Evolutionary conservation across 352 stramenopile species (phyloP), one percentile per base, ranked within the genome.

Genomic region (Globisporangium rhizosaccharum): DNA sequence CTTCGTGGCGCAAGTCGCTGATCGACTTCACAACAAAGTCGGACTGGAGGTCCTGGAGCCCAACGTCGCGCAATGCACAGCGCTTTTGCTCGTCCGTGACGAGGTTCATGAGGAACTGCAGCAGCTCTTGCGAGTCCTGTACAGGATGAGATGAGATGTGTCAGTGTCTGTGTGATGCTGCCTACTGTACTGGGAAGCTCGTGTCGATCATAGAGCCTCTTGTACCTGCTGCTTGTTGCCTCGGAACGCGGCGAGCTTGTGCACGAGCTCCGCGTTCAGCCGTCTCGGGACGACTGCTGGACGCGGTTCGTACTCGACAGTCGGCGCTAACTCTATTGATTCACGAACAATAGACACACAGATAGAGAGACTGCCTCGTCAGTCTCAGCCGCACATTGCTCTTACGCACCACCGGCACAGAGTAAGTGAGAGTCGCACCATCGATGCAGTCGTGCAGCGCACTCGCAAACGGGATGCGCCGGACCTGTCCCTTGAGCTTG

Each of bases 81-180:
- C 63, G 57, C 48, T 73, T 72, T 56, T 91, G 82, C 33, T 91
- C 82, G 44, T 77, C 72, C 36, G 75, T 72, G n/a, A 95, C 77
- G 14, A 91, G 57, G 54, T 89, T 88, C 62, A 95, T 82, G n/a
- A 93, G 68, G 56, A 90, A 90, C 68, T 93, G 85, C 50, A 95
- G 66, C 25, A 95, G 67, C 63, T 95, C 85, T 63, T 95, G 83
- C 36, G 85, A 85, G 56, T 95, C 85, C 74, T 92, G 51, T 25
- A 33, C 10, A 25, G 2, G 4, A 6, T 0, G 14, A 15, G 57
- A 11, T 4, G 30, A n/a, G 51, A 8, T 37, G 20, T 20, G 10
- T 49, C 1, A 49, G 46, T 23, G 44, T 18, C 15, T 47, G 42
- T 6, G 12, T 5, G 30, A 36, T 36, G 30, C 30, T 10, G 30